A percentile compares a stretch with the other conserved stretches of the same genome.
These are phyloP conservation scores for Candida jianshihensis DNA, from an alignment of 805 yeast genomes.

Conservation along the genomic window DNA sequence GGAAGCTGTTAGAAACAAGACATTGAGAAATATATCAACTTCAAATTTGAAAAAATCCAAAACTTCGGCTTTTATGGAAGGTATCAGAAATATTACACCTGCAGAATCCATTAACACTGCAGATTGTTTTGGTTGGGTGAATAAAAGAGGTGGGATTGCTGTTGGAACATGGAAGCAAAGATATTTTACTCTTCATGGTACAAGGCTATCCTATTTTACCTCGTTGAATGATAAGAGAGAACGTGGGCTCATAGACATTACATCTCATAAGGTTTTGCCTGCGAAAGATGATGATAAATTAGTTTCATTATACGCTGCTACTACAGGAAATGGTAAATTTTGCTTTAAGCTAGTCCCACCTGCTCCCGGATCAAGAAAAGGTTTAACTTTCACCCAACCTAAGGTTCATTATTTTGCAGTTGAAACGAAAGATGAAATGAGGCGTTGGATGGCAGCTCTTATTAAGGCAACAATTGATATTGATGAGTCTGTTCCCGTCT, in stretches of 20 bases:
- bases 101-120: slow-evolving; percentile 73
- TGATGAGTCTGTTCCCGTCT: slow-evolving; percentile 87
- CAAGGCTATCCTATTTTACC: slow-evolving; percentile 83
- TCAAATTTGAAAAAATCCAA: slow-evolving; percentile 31
- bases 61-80: slow-evolving; percentile 82
- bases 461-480: slow-evolving; percentile 95
- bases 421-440: slow-evolving; percentile 84
- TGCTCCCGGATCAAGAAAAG: slow-evolving; percentile 93
- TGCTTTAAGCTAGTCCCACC: slow-evolving; percentile 95
- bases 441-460: slow-evolving; percentile 90
- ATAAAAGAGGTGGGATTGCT: slow-evolving; percentile 79
- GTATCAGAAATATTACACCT: slow-evolving; percentile 70
- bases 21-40: slow-evolving; percentile 46
- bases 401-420: slow-evolving; percentile 95
- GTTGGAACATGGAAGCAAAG: slow-evolving; percentile 91
- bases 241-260: slow-evolving; percentile 90
- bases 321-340: slow-evolving; percentile 88
- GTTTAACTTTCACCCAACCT: slow-evolving; percentile 93
- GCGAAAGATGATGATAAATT: slow-evolving; percentile 78
- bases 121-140: slow-evolving; percentile 90
- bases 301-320: slow-evolving; percentile 83
- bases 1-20: slow-evolving; percentile 45
- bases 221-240: slow-evolving; percentile 75
- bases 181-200: slow-evolving; percentile 80
- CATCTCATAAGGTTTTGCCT: slow-evolving; percentile 88